Conservation (phyloP, 2,329 filamentous ascomycete genomes). For the Fusarium armeniacum region DNA sequence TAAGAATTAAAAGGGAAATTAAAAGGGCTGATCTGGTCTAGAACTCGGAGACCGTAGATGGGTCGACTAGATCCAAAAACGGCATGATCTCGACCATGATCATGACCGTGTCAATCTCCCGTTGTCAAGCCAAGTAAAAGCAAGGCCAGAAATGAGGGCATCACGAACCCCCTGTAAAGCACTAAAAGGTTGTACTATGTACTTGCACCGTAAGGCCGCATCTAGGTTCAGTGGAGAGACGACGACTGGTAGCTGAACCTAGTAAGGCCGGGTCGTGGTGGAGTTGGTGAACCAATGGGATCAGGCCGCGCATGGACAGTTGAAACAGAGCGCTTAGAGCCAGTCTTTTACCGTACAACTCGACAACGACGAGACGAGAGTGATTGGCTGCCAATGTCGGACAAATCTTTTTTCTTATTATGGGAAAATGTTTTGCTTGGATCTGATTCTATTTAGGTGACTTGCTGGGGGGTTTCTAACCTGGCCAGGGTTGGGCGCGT, state of each 20-base stretch:
- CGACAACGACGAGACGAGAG: slow-evolving; percentile 15
- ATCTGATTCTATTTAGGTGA: slow-evolving; percentile 2
- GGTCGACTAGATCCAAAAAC: slow-evolving; percentile 27
- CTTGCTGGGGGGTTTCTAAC: slow-evolving; percentile 16
- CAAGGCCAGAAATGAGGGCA: slow-evolving; percentile 31
- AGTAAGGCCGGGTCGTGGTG: slow-evolving; percentile 36
- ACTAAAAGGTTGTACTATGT: slow-evolving; percentile 12
- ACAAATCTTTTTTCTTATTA: slow-evolving; percentile 11
- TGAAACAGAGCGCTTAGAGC: slow-evolving; percentile 49
- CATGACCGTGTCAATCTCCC: slow-evolving; percentile 3
- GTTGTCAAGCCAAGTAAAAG: slow-evolving; percentile 4
- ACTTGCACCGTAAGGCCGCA: slow-evolving; percentile 35
- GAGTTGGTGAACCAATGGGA: slow-evolving; percentile 39
- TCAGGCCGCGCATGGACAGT: slow-evolving; percentile 34
- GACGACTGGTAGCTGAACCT: slow-evolving; percentile 41
- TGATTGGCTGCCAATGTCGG: slow-evolving; percentile 32
- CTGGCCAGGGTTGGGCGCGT: slow-evolving; percentile 42
- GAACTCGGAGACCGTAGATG: slow-evolving; percentile 28
- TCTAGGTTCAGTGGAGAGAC: slow-evolving; percentile 38
- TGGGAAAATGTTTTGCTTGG: slow-evolving; percentile 22
- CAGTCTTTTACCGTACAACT: slow-evolving; percentile 23
- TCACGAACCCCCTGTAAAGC: slow-evolving; percentile 27
- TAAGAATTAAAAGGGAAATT: slow-evolving; percentile 29
- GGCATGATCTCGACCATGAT: slow-evolving; percentile 15
- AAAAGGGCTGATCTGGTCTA: slow-evolving; percentile 39